These are phyloP conservation scores for Magnolia changhungtana DNA, from an alignment of 164 flowering plant genomes.

Conservation along the genomic window DNA sequence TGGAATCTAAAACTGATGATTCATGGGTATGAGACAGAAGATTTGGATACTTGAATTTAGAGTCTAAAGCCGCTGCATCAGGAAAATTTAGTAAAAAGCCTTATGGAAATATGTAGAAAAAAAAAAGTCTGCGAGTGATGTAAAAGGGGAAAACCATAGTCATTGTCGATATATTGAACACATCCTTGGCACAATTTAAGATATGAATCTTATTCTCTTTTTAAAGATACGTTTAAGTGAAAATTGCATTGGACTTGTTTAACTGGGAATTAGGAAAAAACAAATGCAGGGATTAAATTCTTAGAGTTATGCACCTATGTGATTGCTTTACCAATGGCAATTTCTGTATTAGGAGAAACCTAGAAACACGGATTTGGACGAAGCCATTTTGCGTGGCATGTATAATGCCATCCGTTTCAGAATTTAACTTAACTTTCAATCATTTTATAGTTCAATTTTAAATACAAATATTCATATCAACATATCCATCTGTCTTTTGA, in stretches of 20 bases:
- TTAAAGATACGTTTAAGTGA: background rate
- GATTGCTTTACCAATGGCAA: slow-evolving; percentile 73
- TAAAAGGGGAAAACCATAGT: too few species aligned
- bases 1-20: too few species aligned
- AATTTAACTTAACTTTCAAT: background rate
- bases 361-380: slow-evolving; percentile 36
- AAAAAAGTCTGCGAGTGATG: too few species aligned
- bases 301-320: slow-evolving; percentile 71
- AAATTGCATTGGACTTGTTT: too few species aligned
- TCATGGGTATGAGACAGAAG: too few species aligned
- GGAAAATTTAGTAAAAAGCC: too few species aligned
- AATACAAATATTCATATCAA: background rate
- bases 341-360: slow-evolving; percentile 43
- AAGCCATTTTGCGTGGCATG: slow-evolving; percentile 34
- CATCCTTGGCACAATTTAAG: slow-evolving; percentile 41
- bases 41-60: too few species aligned
- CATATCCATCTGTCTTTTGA: background rate
- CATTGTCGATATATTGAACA: slow-evolving; percentile 34
- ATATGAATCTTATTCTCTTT: slow-evolving; percentile 16
- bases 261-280: slow-evolving; percentile 13
- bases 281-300: slow-evolving; percentile 64
- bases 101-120: too few species aligned
- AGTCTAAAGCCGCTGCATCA: too few species aligned
- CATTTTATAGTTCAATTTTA: background rate
- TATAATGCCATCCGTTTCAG: slow-evolving; percentile 19